These are phyloP conservation scores for Moesziomyces sp. DNA, from an alignment of 1,284 basidiomycete species.

Conservation along the genomic window DNA sequence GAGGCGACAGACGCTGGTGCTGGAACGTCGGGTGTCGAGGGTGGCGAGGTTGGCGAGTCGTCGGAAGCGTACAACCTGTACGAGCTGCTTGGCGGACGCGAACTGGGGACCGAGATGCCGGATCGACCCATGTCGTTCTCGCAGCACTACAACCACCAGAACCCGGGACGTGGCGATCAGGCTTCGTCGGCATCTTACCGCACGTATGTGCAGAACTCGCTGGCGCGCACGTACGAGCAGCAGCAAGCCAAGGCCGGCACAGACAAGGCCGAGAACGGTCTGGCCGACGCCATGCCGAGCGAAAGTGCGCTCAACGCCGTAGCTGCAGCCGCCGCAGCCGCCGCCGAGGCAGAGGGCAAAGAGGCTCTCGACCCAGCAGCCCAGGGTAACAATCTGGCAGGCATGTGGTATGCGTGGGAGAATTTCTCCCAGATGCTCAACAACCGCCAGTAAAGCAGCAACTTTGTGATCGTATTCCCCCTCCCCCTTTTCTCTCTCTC, in stretches of 20 bases:
- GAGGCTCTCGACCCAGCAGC: constrained; percentile 24
- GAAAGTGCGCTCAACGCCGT: constrained; percentile 47
- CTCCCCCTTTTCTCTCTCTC: background rate
- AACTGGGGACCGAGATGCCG: constrained; percentile 24
- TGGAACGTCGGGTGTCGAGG: constrained; percentile 1
- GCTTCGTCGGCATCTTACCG: constrained; percentile 39
- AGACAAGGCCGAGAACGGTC: constrained; percentile 12
- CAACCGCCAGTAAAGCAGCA: constrained; percentile 31
- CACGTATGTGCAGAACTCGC: constrained; percentile 41
- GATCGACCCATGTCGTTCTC: constrained; percentile 53
- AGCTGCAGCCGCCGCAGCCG: constrained; percentile 35
- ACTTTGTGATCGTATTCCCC: too few relatives aligned
- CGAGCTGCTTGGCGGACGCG: constrained; percentile 39
- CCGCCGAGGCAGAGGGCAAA: constrained; percentile 28
- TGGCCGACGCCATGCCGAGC: constrained; percentile 27
- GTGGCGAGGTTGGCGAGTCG: constrained; percentile 12
- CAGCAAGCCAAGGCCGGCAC: constrained; percentile 22
- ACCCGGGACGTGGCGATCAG: constrained; percentile 34
- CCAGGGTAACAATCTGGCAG: constrained; percentile 41
- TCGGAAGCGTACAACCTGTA: constrained; percentile 43
- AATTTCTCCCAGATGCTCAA: constrained; percentile 56
- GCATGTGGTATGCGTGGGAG: constrained; percentile 50
- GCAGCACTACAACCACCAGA: constrained; percentile 53
- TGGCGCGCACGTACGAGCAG: constrained; percentile 47
- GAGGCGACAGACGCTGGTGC: constrained; percentile 14